Evolutionary conservation across 2,329 filamentous ascomycete species (phyloP), one percentile per base, ranked within the genome.

Genomic region (Aspergillus amoenus): DNA sequence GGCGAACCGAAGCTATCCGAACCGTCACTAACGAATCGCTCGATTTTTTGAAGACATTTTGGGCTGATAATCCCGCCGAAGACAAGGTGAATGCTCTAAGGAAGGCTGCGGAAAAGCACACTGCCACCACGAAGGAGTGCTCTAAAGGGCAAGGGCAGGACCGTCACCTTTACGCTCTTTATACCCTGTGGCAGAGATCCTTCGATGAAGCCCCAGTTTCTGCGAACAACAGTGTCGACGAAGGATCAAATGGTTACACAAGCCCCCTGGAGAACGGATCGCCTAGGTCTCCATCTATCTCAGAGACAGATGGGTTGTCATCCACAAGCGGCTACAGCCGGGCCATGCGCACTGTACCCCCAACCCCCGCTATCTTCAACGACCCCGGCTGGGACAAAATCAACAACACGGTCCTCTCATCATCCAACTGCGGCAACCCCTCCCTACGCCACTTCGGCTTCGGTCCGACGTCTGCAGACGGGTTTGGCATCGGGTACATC

Each of bases 361-460:
- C 69, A 69, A 79, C 56, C 82, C 94, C 94, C 0, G 79, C 87
- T 5, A 82, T 99, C 56, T 99, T 97, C 73, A 87, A 88, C 47
- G 94, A 99, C 69, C 66, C 83, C 1, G 94, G 93, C 47, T 99
- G 93, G 92, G 93, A 97, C 74, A 93, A 90, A 71, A 84, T 97
- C 63, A 97, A 97, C 79, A 95, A 85, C 61, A 97, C 93, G 8
- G 91, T 97, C 62, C 80, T 99, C 40, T 96, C 91, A 6, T 97
- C 94, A 0, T 97, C 93, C n/a, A 99, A 99, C 80, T 99, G 94
- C 75, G 94, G 94, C 58, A 99, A 97, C 75, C 94, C 94, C 0
- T 91, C 89, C 0, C 85, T 99, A 17, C 87, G 94, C 2, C 93
- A 97, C 67, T 99, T 99, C 68, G 94, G 94, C 3, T 99, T 99